Evolutionary conservation across 2,329 filamentous ascomycete genomes (phyloP).

Genomic region (Phaeosphaeriaceae sp.): DNA sequence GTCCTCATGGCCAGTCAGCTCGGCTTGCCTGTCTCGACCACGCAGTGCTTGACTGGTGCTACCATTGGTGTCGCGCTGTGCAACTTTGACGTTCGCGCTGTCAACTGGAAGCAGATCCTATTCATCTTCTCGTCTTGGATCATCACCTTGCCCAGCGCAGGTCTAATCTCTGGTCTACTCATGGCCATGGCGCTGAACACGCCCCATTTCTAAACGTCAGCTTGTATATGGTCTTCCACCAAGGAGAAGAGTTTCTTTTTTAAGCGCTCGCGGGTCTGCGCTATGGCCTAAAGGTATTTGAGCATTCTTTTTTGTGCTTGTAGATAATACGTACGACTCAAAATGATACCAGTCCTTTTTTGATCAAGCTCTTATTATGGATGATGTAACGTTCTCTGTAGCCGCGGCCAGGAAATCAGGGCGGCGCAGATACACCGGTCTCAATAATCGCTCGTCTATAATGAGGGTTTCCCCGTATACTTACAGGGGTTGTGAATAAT

Average conservation of each 20-base stretch:
- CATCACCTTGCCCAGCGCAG: slow-evolving; percentile 42
- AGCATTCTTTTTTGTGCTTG: neutral
- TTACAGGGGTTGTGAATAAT: too few species aligned
- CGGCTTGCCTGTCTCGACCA: slow-evolving; percentile 73
- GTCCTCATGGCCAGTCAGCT: slow-evolving; percentile 77
- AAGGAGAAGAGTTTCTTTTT: neutral
- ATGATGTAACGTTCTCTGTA: too few species aligned
- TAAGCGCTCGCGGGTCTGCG: neutral
- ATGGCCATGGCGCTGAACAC: slow-evolving; percentile 50
- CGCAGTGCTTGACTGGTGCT: slow-evolving; percentile 75
- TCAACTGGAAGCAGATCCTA: slow-evolving; percentile 74
- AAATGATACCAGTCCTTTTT: neutral
- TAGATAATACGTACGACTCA: neutral
- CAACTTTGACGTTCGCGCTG: slow-evolving; percentile 72
- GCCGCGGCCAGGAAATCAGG: too few species aligned
- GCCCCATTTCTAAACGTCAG: slow-evolving; percentile 34
- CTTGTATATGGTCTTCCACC: neutral
- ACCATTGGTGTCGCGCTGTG: slow-evolving; percentile 78
- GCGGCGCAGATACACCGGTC: too few species aligned
- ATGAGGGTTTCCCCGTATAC: too few species aligned
- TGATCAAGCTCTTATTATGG: neutral
- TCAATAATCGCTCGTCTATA: too few species aligned
- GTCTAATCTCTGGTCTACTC: slow-evolving; percentile 45
- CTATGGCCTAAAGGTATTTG: neutral
- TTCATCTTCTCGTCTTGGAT: slow-evolving; percentile 73